These are phyloP conservation scores for Syzygium oleosum DNA, from an alignment of 345 rosid species.

Conservation along the genomic window DNA sequence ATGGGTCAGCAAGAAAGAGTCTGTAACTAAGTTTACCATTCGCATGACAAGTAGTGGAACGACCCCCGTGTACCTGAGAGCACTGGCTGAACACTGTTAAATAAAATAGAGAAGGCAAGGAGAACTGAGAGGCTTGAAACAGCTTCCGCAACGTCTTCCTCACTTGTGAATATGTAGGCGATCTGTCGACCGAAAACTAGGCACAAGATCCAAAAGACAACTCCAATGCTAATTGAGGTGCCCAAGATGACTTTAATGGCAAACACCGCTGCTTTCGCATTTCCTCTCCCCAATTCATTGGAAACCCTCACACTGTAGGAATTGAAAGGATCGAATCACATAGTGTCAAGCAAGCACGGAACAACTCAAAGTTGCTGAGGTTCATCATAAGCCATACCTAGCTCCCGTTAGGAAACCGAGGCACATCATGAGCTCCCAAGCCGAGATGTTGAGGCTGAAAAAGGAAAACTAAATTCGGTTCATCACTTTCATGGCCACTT, in stretches of 20 bases:
- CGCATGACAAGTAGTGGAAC: neutral
- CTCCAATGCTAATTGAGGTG: slow-evolving; percentile 28
- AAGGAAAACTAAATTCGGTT: neutral
- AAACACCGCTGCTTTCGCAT: slow-evolving; percentile 36
- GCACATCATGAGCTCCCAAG: slow-evolving; percentile 45
- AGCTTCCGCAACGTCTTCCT: slow-evolving; percentile 15
- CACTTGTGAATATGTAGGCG: slow-evolving; percentile 25
- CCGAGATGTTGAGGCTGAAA: slow-evolving; percentile 30
- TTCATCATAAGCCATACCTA: slow-evolving; percentile 18
- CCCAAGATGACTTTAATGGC: slow-evolving; percentile 29
- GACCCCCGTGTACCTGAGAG: slow-evolving; percentile 26
- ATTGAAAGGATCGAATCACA: neutral
- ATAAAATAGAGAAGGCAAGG: slow-evolving; percentile 33
- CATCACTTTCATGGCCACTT: neutral
- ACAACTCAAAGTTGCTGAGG: neutral
- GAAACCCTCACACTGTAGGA: slow-evolving; percentile 40
- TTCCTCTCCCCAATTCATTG: slow-evolving; percentile 51
- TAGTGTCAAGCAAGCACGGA: neutral
- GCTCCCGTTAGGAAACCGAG: slow-evolving; percentile 51
- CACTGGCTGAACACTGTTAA: slow-evolving; percentile 41
- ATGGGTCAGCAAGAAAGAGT: neutral
- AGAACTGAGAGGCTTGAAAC: slow-evolving; percentile 31
- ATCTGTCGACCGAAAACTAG: slow-evolving; percentile 25
- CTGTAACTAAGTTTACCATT: neutral
- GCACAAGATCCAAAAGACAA: slow-evolving; percentile 25